Conservation (phyloP, 805 yeast genomes). For the Torulaspora maleeae region DNA sequence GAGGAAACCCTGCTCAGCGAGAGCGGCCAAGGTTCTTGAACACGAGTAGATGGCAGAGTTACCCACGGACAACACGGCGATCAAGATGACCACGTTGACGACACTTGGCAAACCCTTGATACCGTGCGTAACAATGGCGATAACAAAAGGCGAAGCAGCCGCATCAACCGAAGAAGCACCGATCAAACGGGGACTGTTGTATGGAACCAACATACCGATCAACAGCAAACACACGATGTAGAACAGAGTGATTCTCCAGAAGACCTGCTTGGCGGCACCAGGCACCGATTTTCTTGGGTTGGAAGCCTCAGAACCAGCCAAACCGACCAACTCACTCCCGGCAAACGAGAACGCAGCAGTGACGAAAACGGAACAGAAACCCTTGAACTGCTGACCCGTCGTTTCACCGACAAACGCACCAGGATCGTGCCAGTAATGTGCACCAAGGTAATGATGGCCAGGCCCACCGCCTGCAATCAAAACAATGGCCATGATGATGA, state of each 20-base stretch:
- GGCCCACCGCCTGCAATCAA: conserved; percentile 47
- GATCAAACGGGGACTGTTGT: conserved; percentile 40
- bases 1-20: conserved; percentile 60
- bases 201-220: conserved; percentile 47
- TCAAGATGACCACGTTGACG: conserved; percentile 62
- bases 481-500: conserved; percentile 50
- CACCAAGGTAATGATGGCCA: conserved; percentile 41
- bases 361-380: conserved; percentile 50
- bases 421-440: conserved; percentile 45
- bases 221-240: conserved; percentile 44
- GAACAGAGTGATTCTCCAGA: conserved; percentile 50
- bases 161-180: conserved; percentile 52
- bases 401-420: conserved; percentile 57
- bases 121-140: conserved; percentile 62
- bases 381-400: conserved; percentile 42
- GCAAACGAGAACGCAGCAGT: conserved; percentile 53
- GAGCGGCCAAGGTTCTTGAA: conserved; percentile 60
- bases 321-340: conserved; percentile 50
- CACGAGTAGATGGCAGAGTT: conserved; percentile 67
- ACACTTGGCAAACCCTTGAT: conserved; percentile 60
- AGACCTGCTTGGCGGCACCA: conserved; percentile 50
- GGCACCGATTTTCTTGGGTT: conserved; percentile 48
- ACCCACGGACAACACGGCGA: conserved; percentile 66
- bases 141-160: conserved; percentile 72
- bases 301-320: conserved; percentile 47